Percentiles rank a stretch among this genome's conserved stretches.
Conservation (phyloP, 2,329 filamentous ascomycete genomes). For the Eutypella sp. region DNA sequence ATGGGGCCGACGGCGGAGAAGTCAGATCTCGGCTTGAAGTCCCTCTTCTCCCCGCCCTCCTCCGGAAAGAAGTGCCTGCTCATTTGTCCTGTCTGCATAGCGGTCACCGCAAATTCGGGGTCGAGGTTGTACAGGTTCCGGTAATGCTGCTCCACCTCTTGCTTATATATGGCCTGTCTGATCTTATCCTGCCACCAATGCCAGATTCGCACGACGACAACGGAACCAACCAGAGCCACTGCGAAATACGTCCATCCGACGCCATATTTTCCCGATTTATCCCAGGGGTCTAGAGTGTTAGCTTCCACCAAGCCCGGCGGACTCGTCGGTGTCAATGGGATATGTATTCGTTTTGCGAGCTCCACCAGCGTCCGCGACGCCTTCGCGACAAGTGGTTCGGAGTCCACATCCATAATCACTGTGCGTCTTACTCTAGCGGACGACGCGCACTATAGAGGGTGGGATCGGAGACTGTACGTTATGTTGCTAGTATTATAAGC, state of each 20-base stretch:
- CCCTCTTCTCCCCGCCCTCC: constrained; percentile 50
- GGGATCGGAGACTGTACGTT: constrained; percentile 1
- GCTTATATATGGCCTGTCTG: constrained; percentile 81
- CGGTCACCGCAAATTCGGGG: constrained; percentile 40
- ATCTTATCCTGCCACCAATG: constrained; percentile 93
- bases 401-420: constrained; percentile 35
- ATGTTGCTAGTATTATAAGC: constrained; percentile 1
- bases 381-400: constrained; percentile 27
- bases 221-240: constrained; percentile 62
- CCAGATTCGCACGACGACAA: constrained; percentile 70
- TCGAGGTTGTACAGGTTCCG: constrained; percentile 48
- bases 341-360: constrained; percentile 52
- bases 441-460: neutral
- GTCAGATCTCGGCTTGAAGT: constrained; percentile 62
- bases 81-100: constrained; percentile 44
- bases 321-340: constrained; percentile 55
- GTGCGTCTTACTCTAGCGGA: constrained; percentile 4
- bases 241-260: constrained; percentile 87
- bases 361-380: constrained; percentile 30
- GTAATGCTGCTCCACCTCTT: constrained; percentile 66
- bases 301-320: constrained; percentile 59
- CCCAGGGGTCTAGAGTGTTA: constrained; percentile 71
- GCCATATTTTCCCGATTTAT: constrained; percentile 76
- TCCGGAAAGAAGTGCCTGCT: constrained; percentile 73
- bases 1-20: constrained; percentile 68